Evolutionary conservation across 768 basidiomycete species (phyloP), one percentile per base, ranked within the genome.

Genomic region (Ramaria sp.): DNA sequence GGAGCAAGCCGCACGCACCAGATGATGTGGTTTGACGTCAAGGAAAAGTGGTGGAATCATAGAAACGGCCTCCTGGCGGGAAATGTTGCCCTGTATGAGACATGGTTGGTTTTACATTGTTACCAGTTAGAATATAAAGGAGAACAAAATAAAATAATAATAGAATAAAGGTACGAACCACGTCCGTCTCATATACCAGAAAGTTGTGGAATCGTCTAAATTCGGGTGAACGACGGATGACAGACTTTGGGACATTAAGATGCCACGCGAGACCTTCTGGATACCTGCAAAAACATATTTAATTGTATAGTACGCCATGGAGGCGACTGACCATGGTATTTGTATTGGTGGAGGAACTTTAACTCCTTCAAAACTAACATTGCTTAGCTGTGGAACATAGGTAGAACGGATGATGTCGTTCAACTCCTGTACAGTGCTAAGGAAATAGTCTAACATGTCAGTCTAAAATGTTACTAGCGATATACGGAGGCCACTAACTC

Each of bases 41-140:
- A 99, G 78, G 61, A 98, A 83, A 1, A 99, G 77, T 0, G 96
- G 95, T 5, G 96, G 96, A n/a, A 99, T 73, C 96, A 99, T 99
- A 65, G 91, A 95, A 56, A 99, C 96, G 16, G 91, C 93, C 68
- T 99, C 96, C 67, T 97, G 94, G 20, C 96, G 74, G 10, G 92
- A 95, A 45, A 98, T 76, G 61, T 99, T 99, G 45, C 96, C 94
- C 91, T 94, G 60, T 3, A 34, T 0, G 27, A n/a, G 22, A 28
- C n/a, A n/a, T 45, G 59, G 22, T 47, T 47, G 38, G 22, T 10
- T n/a, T n/a, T n/a, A n/a, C n/a, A n/a, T n/a, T n/a, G n/a, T n/a
- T n/a, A n/a, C n/a, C n/a, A n/a, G n/a, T n/a, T n/a, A n/a, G n/a
- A n/a, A n/a, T n/a, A n/a, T n/a, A n/a, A n/a, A n/a, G n/a, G 0